Evolutionary conservation across 2,329 filamentous ascomycete genomes (phyloP).

Genomic region (Colletotrichum navitas): DNA sequence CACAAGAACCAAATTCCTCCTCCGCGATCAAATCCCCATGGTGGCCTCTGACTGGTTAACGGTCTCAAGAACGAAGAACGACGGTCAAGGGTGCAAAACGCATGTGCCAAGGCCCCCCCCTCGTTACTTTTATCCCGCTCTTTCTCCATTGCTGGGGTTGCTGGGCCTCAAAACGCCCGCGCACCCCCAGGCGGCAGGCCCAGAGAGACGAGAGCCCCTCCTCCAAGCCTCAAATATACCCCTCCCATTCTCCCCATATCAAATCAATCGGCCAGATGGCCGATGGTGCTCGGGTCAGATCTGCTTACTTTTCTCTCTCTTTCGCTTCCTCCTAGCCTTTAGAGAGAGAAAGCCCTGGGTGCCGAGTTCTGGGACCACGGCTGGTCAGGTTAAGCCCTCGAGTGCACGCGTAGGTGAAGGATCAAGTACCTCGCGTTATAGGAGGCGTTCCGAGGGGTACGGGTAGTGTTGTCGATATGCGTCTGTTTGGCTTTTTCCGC

Average conservation of each 20-base stretch:
- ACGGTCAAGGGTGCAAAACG: constrained; percentile 36
- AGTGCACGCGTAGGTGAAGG: constrained; percentile 4
- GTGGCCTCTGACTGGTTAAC: constrained; percentile 34
- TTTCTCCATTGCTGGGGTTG: constrained; percentile 9
- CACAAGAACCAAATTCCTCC: constrained; percentile 34
- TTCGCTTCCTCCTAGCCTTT: constrained; percentile 20
- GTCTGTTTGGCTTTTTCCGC: constrained; percentile 14
- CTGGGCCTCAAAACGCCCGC: constrained; percentile 22
- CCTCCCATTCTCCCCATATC: constrained; percentile 37
- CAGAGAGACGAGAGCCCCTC: constrained; percentile 23
- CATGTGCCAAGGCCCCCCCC: constrained; percentile 32
- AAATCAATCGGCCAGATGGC: constrained; percentile 40
- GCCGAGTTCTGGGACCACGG: background rate
- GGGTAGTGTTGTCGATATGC: constrained; percentile 10
- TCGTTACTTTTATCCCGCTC: constrained; percentile 27
- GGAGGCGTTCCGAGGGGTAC: constrained; percentile 3
- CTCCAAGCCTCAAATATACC: constrained; percentile 31
- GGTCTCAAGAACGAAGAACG: constrained; percentile 23
- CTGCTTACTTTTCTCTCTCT: constrained; percentile 23
- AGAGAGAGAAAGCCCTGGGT: constrained; percentile 21
- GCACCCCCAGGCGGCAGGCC: constrained; percentile 7
- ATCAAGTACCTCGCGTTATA: constrained; percentile 10
- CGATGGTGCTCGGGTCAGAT: constrained; percentile 31
- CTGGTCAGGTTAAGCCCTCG: constrained; percentile 7
- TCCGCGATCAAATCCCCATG: constrained; percentile 22